Base-by-base conservation (phyloP, 2,329 filamentous ascomycete genomes). In the Penicillium expansum region DNA sequence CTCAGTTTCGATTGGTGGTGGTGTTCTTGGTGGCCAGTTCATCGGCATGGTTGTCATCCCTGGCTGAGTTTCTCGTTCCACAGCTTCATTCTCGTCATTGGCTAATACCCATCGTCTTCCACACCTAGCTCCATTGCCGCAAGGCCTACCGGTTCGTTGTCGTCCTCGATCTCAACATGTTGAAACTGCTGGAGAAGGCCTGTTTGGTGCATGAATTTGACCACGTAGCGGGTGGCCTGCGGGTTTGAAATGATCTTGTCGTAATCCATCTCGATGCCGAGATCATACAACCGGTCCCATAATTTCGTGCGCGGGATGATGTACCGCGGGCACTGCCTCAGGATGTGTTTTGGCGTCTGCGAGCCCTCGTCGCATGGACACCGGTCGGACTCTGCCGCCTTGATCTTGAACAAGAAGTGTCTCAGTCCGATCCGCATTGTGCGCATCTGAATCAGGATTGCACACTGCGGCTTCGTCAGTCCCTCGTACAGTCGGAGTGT, bases 391-490 rank as follows among this genome's bases (percentile, higher is more conserved):
- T 62, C 48, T 0, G 20, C n/a, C 6, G 20, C 49, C 3, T 59
- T 61, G 14, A 62, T 61, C 3, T 59, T 57, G 0, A 38, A 60
- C 0, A 65, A 30, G 37, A 61, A 60, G 18, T 61, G 44, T 0
- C 42, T 13, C 1, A 64, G 35, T 0, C 37, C 45, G 8, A 63
- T 62, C 1, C 55, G 30, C 16, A 51, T 49, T 2, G 48, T 58
- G 0, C 57, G 47, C 10, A 62, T 54, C 27, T 62, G 43, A 3
- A 64, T 56, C 1, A 59, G 2, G 4, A 63, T 56, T 0, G 50
- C 41, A 2, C 18, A 27, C 1, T 57, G 42, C 1, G 44, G 22
- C 33, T 62, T 63, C 1, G 37, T 29, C 0, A 56, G 39, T 1
- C 45, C 42, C 5, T 52, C 41, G 22, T 56, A 63, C 14, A 57